Evolutionary conservation across 306 rosid species (phyloP).

Genomic region (Abrus pulchellus): DNA sequence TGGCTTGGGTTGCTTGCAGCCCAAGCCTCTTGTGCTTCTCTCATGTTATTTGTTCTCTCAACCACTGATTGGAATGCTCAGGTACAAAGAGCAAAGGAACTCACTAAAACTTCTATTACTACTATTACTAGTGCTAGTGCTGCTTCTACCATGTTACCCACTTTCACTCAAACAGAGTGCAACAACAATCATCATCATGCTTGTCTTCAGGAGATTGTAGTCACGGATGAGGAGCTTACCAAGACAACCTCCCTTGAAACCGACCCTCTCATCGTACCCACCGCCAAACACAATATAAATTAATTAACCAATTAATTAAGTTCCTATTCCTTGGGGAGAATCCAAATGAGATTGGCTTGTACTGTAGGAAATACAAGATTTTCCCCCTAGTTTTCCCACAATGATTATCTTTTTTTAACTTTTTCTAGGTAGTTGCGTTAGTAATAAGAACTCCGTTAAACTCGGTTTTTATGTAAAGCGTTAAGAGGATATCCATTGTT

Average conservation of each 20-base stretch:
- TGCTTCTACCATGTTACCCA: constrained; percentile 37
- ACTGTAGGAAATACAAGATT: not conserved
- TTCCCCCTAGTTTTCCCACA: not conserved
- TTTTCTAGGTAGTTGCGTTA: not conserved
- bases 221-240: constrained; percentile 40
- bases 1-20: constrained; percentile 99
- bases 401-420: not conserved
- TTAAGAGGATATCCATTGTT: constrained; percentile 4
- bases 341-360: constrained; percentile 44
- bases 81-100: constrained; percentile 67
- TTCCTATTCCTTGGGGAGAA: constrained; percentile 16
- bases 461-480: not conserved
- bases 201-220: constrained; percentile 57
- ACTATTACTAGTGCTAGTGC: not conserved
- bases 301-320: constrained; percentile 21
- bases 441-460: not conserved
- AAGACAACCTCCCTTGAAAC: constrained; percentile 62
- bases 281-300: constrained; percentile 20
- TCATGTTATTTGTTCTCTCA: constrained; percentile 80
- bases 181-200: not conserved
- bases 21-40: constrained; percentile 79
- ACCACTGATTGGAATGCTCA: constrained; percentile 82
- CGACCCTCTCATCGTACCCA: constrained; percentile 59
- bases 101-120: constrained; percentile 51
- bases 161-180: constrained; percentile 37